These are phyloP conservation scores for Amylostereum areolatum DNA, from an alignment of 1,284 basidiomycete genomes.

Conservation along the genomic window DNA sequence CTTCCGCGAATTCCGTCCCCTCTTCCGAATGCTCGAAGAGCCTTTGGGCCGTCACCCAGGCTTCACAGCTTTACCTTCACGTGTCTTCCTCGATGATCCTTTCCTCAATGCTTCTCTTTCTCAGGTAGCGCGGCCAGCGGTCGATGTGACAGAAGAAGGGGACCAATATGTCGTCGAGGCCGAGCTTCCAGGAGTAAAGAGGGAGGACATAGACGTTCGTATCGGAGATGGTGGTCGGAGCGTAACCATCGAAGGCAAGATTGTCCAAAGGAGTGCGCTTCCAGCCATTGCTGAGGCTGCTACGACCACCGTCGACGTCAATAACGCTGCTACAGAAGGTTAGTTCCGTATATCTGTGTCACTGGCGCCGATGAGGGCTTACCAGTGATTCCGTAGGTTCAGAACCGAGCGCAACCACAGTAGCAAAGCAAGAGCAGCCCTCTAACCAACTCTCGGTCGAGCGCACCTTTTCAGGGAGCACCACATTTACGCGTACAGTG, in stretches of 20 bases:
- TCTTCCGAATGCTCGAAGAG: conserved; percentile 69
- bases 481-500: conserved; percentile 60
- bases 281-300: conserved; percentile 3
- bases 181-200: conserved; percentile 73
- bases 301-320: conserved; percentile 15
- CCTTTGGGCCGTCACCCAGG: conserved; percentile 42
- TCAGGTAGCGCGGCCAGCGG: conserved; percentile 37
- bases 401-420: conserved; percentile 1
- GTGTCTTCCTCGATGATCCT: conserved; percentile 43
- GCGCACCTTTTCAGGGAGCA: conserved; percentile 47
- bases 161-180: conserved; percentile 66
- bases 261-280: conserved; percentile 21
- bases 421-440: conserved; percentile 20
- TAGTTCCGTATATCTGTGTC: conserved; percentile 7
- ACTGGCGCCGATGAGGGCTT: conserved; percentile 1
- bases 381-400: neutral
- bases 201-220: conserved; percentile 67
- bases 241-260: conserved; percentile 65
- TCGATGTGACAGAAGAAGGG: conserved; percentile 63
- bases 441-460: conserved; percentile 50
- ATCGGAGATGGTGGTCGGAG: conserved; percentile 65
- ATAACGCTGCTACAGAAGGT: conserved; percentile 22
- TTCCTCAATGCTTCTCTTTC: conserved; percentile 35
- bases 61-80: conserved; percentile 23
- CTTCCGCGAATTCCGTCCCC: conserved; percentile 64